Base-by-base conservation (phyloP, 1,284 basidiomycete genomes). In the Marasmius tenuissimus region DNA sequence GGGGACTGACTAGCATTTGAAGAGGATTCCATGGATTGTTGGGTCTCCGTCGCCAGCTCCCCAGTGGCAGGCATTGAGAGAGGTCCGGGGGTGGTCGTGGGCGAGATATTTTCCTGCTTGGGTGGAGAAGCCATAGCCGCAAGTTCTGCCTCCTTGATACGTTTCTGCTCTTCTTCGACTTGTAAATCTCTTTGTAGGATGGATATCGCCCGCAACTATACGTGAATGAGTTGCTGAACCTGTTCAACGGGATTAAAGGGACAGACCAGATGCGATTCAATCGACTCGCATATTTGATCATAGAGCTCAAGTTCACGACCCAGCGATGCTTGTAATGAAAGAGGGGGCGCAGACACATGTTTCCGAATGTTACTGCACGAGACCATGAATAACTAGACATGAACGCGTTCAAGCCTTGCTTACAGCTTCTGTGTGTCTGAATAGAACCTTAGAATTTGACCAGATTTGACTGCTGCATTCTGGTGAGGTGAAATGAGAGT, bases 251-350 rank as follows among this genome's bases (percentile, higher is more conserved):
- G 53, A 9, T 7, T 20, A 20, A 34, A 7, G 34, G 40, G 38
- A 70, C 85, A 72, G 71, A 87, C 91, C 64, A 93, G 69, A 58
- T 86, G 85, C 40, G 84, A 80, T 69, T 92, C 91, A 57, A 93
- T 83, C 2, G 84, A 78, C 69, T 93, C 91, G 65, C 89, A 91
- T 7, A 92, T 67, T 67, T 91, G 89, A 68, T 92, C 89, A 66
- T 89, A 93, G 68, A 83, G 86, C 70, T 91, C 89, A 1, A 92
- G 75, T 68, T 91, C 89, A 40, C 83, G 82, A 12, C 89, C 88
- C 22, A 93, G 78, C 14, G 86, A 79, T 5, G 84, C 77, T 6
- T 82, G 86, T 16, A 92, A 72, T 7, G 86, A 81, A 14, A 76
- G 82, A 5, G 90, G 90, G 37, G 91, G 89, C 59, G 81, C 73